Percentiles rank a stretch among this genome's conserved stretches.
phyloP scores from a whole-genome alignment of 305 asterid species.

The Fraxinus greggii region DNA sequence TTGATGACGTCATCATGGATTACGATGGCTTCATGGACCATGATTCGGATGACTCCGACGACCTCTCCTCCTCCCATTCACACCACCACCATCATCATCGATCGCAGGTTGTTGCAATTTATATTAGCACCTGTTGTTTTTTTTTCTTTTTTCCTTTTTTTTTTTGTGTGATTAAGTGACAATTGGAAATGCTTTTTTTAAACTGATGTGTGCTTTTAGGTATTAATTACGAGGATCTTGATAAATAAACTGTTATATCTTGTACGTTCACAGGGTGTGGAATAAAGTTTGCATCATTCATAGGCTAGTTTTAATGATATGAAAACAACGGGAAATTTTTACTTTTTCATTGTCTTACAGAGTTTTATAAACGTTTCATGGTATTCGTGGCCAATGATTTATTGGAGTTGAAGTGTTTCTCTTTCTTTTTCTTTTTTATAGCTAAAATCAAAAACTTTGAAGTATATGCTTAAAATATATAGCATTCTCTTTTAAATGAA shows the following conservation, averaged over 20 bases:
- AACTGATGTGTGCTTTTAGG: neutral
- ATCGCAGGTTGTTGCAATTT: constrained; percentile 51
- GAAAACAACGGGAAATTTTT: neutral
- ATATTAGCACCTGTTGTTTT: neutral
- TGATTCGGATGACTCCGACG: constrained; percentile 76
- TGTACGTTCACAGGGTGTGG: neutral
- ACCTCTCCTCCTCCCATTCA: constrained; percentile 33
- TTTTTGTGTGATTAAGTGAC: neutral
- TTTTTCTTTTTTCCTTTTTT: neutral
- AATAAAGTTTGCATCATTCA: neutral
- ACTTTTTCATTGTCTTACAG: neutral
- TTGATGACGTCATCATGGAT: constrained; percentile 58
- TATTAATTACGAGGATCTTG: neutral
- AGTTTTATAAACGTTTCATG: neutral
- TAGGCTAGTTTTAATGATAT: neutral
- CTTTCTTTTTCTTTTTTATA: neutral
- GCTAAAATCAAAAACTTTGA: neutral
- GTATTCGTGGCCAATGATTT: neutral
- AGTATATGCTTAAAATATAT: neutral
- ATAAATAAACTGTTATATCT: neutral
- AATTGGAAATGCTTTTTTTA: constrained; percentile 14
- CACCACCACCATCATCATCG: constrained; percentile 39
- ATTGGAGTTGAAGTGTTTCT: neutral
- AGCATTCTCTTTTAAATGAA: neutral
- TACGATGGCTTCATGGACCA: constrained; percentile 67